Base-by-base conservation (phyloP, 768 basidiomycete species). In the Tricholoma furcatifolium region DNA sequence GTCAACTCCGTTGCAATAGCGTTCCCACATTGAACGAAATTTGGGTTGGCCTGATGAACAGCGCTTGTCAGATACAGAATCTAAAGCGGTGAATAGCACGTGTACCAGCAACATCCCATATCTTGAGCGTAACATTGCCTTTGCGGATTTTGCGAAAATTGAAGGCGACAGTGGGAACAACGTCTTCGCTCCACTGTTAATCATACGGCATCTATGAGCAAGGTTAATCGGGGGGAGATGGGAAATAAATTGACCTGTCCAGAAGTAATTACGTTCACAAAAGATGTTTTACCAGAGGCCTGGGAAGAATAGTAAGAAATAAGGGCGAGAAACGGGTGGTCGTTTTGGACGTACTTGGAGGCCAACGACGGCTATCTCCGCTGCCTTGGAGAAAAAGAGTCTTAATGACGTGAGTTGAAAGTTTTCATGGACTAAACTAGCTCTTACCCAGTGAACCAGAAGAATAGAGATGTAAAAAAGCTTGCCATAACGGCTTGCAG, bases 271-370 rank as follows among this genome's bases (percentile, higher is more conserved):
- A 95, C 89, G 65, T 96, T 93, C 24, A 95, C 91, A 48, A 97
- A 91, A 9, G 91, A 93, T 3, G 94, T 96, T 74, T 97, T 96
- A 41, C 94, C 94, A 2, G 92, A 94, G 3, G 93, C 92, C 91
- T 96, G 54, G 10, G 12, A 11, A 31, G 18, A 15, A 18, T 6
- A 15, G 49, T 57, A 17, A 50, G 58, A 47, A 20, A 12, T 30
- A 17, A 15, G 30, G 32, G 40, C 17, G 18, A 12, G 14, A 23
- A 34, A n/a, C 10, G 24, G 20, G 40, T 18, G n/a, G 24, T 17
- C 4, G 2, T 36, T 24, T n/a, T 48, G 43, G 9, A 54, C 62
- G 46, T 45, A 87, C 92, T 77, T 95, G 92, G 43, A 96, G 73
- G 40, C 93, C 93, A 46, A 96, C 91, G n/a, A 96, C 86, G 8